Percentiles rank a stretch among this genome's conserved stretches.
Conservation (phyloP, 257 asterid genomes). For the Capsicum pubescens region DNA sequence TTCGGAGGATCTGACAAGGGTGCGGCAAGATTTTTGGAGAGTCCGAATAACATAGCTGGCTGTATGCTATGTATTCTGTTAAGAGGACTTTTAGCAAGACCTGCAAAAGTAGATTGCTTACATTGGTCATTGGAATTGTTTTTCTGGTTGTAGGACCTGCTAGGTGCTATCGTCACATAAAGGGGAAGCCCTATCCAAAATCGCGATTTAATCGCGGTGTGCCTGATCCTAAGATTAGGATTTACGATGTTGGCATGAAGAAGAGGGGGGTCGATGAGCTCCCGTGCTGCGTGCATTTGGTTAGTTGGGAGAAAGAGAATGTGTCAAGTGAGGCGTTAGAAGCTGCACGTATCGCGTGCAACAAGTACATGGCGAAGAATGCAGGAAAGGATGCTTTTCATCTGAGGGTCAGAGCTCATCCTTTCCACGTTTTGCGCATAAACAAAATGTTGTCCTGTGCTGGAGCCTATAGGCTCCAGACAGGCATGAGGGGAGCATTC, state of each 20-base stretch:
- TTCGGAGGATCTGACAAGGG: no score
- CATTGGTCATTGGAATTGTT: background rate
- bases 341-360: conserved; percentile 52
- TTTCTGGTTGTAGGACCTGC: conserved; percentile 39
- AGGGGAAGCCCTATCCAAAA: conserved; percentile 49
- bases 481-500: conserved; percentile 52
- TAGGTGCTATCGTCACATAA: conserved; percentile 48
- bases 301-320: conserved; percentile 53
- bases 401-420: conserved; percentile 52
- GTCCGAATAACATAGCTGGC: background rate
- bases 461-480: conserved; percentile 55
- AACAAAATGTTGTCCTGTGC: conserved; percentile 54
- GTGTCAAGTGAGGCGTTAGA: conserved; percentile 50
- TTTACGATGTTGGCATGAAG: conserved; percentile 53
- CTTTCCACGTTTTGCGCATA: conserved; percentile 48
- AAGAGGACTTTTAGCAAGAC: background rate
- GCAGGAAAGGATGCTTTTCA: conserved; percentile 55
- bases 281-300: conserved; percentile 51
- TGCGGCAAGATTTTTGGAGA: no score
- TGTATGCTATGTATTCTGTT: background rate
- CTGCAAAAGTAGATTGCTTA: background rate
- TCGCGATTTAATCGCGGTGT: conserved; percentile 46
- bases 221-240: conserved; percentile 52
- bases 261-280: conserved; percentile 49
- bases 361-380: conserved; percentile 49